Percentiles rank a stretch among this genome's conserved stretches.
phyloP scores from a whole-genome alignment of 352 stramenopile species.

The Phytopythium aichiense region DNA sequence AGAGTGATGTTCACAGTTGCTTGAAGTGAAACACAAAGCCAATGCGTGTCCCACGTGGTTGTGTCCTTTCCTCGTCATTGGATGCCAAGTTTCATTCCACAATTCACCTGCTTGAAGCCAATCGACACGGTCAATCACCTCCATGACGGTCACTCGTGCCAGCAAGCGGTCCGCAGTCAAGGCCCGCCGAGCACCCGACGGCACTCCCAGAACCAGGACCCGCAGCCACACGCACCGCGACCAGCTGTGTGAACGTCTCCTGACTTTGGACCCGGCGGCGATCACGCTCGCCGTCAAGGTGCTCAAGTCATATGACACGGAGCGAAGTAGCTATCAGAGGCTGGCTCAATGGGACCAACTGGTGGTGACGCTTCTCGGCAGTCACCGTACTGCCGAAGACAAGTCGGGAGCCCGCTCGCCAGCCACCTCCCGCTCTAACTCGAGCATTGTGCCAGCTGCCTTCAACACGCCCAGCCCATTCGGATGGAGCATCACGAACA shows the following conservation, averaged over 20 bases:
- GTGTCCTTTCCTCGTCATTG: too few relatives aligned
- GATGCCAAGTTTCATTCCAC: background rate
- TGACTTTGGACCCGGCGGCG: constrained; percentile 20
- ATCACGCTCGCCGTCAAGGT: constrained; percentile 24
- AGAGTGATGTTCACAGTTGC: background rate
- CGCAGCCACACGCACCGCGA: constrained; percentile 18
- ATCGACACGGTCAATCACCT: background rate
- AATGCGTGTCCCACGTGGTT: background rate
- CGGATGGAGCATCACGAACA: too few relatives aligned
- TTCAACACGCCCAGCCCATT: too few relatives aligned
- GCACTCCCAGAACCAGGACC: constrained; percentile 3
- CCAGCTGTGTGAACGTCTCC: constrained; percentile 18
- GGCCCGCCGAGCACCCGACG: background rate
- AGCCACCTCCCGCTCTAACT: background rate
- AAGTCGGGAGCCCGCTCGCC: too few relatives aligned
- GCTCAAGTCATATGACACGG: background rate
- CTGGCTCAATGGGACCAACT: background rate
- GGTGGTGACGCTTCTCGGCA: background rate
- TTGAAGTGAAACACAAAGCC: background rate
- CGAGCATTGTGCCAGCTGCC: too few relatives aligned
- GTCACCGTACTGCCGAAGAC: background rate
- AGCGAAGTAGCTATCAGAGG: background rate
- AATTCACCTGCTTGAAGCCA: background rate
- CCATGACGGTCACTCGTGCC: background rate
- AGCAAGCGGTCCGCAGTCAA: background rate